Conservation (phyloP, 441 rosid genomes). For the Manihot esculenta region DNA sequence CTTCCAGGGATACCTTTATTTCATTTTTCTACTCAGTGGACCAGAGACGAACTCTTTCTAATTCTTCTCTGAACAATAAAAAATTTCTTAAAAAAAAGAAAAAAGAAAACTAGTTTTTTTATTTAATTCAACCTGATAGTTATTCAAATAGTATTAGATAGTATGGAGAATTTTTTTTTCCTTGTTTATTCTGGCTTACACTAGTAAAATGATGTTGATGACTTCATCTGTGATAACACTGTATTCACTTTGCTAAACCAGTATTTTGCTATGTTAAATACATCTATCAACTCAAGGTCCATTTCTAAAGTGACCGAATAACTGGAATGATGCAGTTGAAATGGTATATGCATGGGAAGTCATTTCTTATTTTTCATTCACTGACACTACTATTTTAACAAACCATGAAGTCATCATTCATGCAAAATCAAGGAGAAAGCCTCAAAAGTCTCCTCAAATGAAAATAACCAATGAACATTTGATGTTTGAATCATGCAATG, state of each 20-base stretch:
- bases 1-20: not conserved
- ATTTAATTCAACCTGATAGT: not conserved
- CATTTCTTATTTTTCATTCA: not conserved
- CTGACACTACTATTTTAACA: not conserved
- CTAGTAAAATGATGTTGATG: not conserved
- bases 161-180: not conserved
- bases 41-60: not conserved
- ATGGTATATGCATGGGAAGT: not conserved
- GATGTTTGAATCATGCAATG: slow-evolving; percentile 3
- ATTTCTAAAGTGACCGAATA: not conserved
- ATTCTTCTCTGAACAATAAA: not conserved
- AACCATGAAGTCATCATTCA: slow-evolving; percentile 1
- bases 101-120: not conserved
- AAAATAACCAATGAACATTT: not conserved
- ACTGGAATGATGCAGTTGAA: not conserved
- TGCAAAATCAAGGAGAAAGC: not conserved
- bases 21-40: not conserved
- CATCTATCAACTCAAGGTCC: not conserved
- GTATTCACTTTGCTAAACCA: not conserved
- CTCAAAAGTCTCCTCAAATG: not conserved
- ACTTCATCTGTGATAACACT: not conserved
- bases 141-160: not conserved
- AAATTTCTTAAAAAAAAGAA: not conserved
- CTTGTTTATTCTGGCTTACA: slow-evolving; percentile 6
- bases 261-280: not conserved